Evolutionary conservation across 2,329 filamentous ascomycete species (phyloP), one percentile per base, ranked within the genome.

Genomic region (Pseudogymnoascus pannorum): DNA sequence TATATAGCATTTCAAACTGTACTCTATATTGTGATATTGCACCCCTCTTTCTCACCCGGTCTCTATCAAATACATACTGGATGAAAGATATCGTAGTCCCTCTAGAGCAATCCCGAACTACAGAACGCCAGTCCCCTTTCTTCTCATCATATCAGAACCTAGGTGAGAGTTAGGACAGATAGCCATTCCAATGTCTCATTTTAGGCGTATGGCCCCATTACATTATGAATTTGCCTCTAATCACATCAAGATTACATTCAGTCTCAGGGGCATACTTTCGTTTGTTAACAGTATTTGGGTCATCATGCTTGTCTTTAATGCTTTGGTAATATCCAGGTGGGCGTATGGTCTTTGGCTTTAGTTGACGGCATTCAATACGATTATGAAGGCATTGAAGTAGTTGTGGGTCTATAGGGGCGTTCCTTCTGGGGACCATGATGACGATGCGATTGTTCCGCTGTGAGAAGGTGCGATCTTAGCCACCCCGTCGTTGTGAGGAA

Each of bases 211-310:
- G n/a, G n/a, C n/a, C n/a, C 63, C 64, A n/a, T 51, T 71, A 62
- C 36, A 58, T 58, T 61, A 64, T 69, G 6, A 70, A 71, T 57
- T 72, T 71, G 59, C 66, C 64, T 40, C 69, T 24, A 24, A 68
- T 63, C n/a, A 64, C 51, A 8, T 61, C 62, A 59, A 72, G 69
- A 62, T 72, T 71, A 31, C 69, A 63, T 42, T 72, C 67, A 58
- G 64, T 68, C 12, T 65, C 63, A 26, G 18, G 31, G 2, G 57
- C 22, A 40, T 59, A 59, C 16, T 59, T 8, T 1, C 5, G 3
- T 35, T 20, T 60, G 12, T 60, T 64, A 62, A 22, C 60, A 51
- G 31, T 64, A 35, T 42, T 61, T 29, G 3, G 38, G 38, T 60
- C 61, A 60, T 64, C 24, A 48, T 63, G 57, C 26, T 33, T 48